These are phyloP conservation scores for Cercospora nicotianae DNA, from an alignment of 2,329 filamentous ascomycete genomes.

Conservation along the genomic window DNA sequence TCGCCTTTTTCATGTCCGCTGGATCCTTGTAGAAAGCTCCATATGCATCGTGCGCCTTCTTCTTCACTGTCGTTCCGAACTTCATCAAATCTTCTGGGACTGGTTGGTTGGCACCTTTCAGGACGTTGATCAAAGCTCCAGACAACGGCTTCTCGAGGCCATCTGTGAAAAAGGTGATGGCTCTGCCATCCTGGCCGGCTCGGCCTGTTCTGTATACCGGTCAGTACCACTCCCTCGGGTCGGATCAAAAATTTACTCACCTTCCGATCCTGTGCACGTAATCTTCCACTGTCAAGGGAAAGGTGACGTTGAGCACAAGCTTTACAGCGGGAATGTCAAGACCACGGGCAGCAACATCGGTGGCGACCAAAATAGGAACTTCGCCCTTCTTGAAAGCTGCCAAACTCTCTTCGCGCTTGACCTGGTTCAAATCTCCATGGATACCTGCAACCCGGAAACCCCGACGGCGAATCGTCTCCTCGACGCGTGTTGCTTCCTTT, in stretches of 20 bases:
- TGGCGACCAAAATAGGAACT: slow-evolving; percentile 85
- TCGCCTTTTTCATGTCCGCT: slow-evolving; percentile 77
- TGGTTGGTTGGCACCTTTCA: slow-evolving; percentile 86
- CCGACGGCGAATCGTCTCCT: slow-evolving; percentile 73
- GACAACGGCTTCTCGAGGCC: slow-evolving; percentile 83
- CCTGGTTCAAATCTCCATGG: slow-evolving; percentile 87
- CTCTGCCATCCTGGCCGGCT: slow-evolving; percentile 83
- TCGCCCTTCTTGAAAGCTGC: slow-evolving; percentile 86
- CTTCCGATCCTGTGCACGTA: slow-evolving; percentile 93
- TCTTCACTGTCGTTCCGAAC: slow-evolving; percentile 97
- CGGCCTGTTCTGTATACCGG: slow-evolving; percentile 69
- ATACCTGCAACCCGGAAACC: slow-evolving; percentile 87
- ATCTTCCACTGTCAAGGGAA: slow-evolving; percentile 92
- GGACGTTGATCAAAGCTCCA: slow-evolving; percentile 89
- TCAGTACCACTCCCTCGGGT: slow-evolving; percentile 12
- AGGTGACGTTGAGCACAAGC: slow-evolving; percentile 91
- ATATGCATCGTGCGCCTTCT: slow-evolving; percentile 94
- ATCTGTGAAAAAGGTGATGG: slow-evolving; percentile 92
- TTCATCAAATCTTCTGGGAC: slow-evolving; percentile 90
- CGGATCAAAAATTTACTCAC: slow-evolving; percentile 30
- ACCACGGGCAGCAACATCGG: slow-evolving; percentile 91
- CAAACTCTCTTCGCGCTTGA: slow-evolving; percentile 81
- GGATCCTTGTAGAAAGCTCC: slow-evolving; percentile 94
- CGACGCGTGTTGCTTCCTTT: slow-evolving; percentile 91
- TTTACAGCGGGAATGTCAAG: slow-evolving; percentile 95